A percentile compares a stretch with the other conserved stretches of the same genome.
These are phyloP conservation scores for Corymbia maculata DNA, from an alignment of 345 rosid genomes.

Conservation along the genomic window DNA sequence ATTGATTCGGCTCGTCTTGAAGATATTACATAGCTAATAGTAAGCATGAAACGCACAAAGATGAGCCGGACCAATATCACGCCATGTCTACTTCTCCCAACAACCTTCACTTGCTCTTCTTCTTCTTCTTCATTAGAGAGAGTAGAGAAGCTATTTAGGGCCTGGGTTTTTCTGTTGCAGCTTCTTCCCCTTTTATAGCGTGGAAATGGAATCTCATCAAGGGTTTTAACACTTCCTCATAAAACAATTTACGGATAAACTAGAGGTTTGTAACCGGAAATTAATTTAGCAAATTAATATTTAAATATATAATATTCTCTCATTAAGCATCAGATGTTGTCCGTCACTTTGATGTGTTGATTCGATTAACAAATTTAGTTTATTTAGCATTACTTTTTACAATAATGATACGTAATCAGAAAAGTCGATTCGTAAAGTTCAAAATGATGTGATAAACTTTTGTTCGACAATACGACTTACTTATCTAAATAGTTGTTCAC, in stretches of 20 bases:
- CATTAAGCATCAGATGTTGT: background rate
- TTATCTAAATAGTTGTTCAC: background rate
- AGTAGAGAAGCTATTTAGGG: background rate
- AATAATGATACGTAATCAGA: background rate
- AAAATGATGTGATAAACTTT: background rate
- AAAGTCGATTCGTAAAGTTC: background rate
- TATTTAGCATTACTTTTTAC: background rate
- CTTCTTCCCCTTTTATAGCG: background rate
- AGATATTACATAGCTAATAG: background rate
- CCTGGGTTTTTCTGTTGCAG: background rate
- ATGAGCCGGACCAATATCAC: conserved; percentile 33
- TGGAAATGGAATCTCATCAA: background rate
- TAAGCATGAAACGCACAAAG: background rate
- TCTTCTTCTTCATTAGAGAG: background rate
- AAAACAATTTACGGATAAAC: background rate
- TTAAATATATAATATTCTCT: too few species aligned
- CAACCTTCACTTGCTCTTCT: background rate
- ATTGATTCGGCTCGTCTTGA: conserved; percentile 32
- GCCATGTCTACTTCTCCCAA: conserved; percentile 19
- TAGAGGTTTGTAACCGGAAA: background rate
- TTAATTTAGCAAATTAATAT: background rate
- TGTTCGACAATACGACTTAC: background rate
- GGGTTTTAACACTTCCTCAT: background rate
- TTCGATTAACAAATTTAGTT: background rate
- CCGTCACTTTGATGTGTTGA: background rate